These are phyloP conservation scores for Afroboletus lepidellus DNA, from an alignment of 1,284 basidiomycete species.

Conservation along the genomic window DNA sequence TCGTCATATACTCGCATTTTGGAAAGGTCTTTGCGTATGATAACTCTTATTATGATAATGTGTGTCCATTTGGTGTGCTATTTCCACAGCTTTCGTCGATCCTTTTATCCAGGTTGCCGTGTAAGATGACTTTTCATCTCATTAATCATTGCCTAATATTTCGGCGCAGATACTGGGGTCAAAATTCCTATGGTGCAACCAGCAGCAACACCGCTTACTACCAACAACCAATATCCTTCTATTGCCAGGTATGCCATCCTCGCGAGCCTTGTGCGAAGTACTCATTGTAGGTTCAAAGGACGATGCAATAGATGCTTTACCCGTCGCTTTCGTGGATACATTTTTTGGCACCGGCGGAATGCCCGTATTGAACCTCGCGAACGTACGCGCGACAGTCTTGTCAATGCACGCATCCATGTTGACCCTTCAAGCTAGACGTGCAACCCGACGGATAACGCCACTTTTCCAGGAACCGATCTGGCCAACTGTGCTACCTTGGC, in stretches of 20 bases:
- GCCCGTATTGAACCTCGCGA: slow-evolving; percentile 62
- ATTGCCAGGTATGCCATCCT: slow-evolving; percentile 23
- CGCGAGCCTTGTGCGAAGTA: slow-evolving; percentile 18
- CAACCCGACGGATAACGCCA: slow-evolving; percentile 41
- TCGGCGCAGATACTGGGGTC: slow-evolving; percentile 28
- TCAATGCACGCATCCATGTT: neutral
- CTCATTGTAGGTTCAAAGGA: slow-evolving; percentile 43
- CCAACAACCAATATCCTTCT: slow-evolving; percentile 29
- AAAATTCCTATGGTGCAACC: slow-evolving; percentile 29
- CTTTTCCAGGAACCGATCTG: slow-evolving; percentile 56
- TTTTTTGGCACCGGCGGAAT: slow-evolving; percentile 57
- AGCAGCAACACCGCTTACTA: slow-evolving; percentile 17
- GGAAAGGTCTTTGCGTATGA: slow-evolving; percentile 43
- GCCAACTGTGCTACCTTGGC: slow-evolving; percentile 59
- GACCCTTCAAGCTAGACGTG: slow-evolving; percentile 34
- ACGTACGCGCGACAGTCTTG: slow-evolving; percentile 38
- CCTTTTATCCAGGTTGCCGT: slow-evolving; percentile 46
- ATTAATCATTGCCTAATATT: slow-evolving; percentile 9
- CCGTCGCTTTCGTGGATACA: slow-evolving; percentile 58
- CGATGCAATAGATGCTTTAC: slow-evolving; percentile 40
- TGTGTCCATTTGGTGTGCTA: slow-evolving; percentile 29
- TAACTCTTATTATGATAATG: slow-evolving; percentile 60
- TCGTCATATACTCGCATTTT: slow-evolving; percentile 13
- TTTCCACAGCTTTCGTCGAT: neutral
- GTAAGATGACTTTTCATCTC: slow-evolving; percentile 34